Percentiles rank a stretch among this genome's conserved stretches.
These are phyloP conservation scores for Fraxinus dipetala DNA, from an alignment of 305 asterid genomes.

Conservation along the genomic window DNA sequence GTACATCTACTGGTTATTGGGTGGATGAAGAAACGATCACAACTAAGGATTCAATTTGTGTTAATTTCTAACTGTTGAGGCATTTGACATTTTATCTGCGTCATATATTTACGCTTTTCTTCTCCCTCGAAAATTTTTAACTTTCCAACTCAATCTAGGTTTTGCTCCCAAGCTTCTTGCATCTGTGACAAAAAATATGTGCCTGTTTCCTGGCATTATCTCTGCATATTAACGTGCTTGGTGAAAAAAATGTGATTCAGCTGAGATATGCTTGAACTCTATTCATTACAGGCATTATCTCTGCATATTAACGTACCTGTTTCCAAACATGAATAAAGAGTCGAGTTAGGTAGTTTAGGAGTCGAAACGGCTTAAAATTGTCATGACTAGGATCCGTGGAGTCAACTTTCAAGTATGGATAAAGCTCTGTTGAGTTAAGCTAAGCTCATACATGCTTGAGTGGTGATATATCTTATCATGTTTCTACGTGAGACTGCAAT, in stretches of 20 bases:
- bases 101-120: not conserved
- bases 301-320: not conserved
- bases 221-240: not conserved
- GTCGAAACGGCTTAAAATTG: not conserved
- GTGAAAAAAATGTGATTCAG: not conserved
- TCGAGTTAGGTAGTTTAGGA: not conserved
- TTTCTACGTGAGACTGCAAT: not conserved
- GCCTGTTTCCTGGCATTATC: not conserved
- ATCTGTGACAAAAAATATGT: not conserved
- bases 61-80: conserved; percentile 20
- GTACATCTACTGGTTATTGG: conserved; percentile 2
- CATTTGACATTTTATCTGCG: conserved; percentile 14
- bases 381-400: not conserved
- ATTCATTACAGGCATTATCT: not conserved
- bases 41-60: not conserved
- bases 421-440: not conserved
- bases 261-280: not conserved
- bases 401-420: not conserved
- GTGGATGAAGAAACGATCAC: conserved; percentile 14
- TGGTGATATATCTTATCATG: not conserved
- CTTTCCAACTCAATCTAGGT: not conserved
- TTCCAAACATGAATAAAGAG: not conserved
- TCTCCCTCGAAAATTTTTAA: not conserved
- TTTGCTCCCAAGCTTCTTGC: not conserved
- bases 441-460: not conserved